Base-by-base conservation (phyloP, 495 filamentous ascomycete genomes). In the Pseudoneurospora amorphoporcata region DNA sequence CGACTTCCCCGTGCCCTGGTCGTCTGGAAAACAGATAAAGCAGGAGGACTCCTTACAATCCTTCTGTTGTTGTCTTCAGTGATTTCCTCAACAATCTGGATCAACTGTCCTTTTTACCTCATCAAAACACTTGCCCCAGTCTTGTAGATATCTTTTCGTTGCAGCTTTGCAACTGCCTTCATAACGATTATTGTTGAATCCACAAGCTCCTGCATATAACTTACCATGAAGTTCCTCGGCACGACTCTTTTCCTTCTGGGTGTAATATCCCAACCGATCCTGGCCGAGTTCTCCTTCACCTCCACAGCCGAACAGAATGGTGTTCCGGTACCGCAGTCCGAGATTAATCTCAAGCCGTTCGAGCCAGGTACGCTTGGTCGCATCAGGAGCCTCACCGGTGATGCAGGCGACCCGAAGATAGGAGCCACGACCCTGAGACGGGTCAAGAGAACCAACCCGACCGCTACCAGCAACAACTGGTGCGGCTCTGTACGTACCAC, bases 401-500 rank as follows among this genome's bases (percentile, higher is more conserved):
- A 65, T 65, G 53, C 70, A 4, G 70, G 16, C 5, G 35, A 37
- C 29, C 12, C 3, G 1, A 35, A 35, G 23, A 65, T 65, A 35
- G 53, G 23, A 8, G 14, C 42, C 1, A 35, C 69, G 39, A n/a
- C 65, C 29, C 1, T 38, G 45, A 45, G 68, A 10, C 74, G 70
- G 72, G 69, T 37, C 2, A 69, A 41, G 35, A 71, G 79, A 39
- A 43, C 75, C 35, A 80, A 80, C 38, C 69, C 75, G 0, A 71
- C 41, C 3, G 58, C 70, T 10, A 68, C 8, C 39, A 77, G 74
- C 35, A 65, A 47, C 70, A 81, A 81, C 72, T 81, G 79, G 79
- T 81, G 79, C 53, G 79, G 79, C 1, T 71, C 79, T 9, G 78
- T 80, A 23, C 73, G 68, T 69, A 68, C 70, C 8, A 69, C 77